Percentiles rank a stretch among this genome's conserved stretches.
Conservation (phyloP, 2,329 filamentous ascomycete genomes). For the Ascocoryne sarcoides region DNA sequence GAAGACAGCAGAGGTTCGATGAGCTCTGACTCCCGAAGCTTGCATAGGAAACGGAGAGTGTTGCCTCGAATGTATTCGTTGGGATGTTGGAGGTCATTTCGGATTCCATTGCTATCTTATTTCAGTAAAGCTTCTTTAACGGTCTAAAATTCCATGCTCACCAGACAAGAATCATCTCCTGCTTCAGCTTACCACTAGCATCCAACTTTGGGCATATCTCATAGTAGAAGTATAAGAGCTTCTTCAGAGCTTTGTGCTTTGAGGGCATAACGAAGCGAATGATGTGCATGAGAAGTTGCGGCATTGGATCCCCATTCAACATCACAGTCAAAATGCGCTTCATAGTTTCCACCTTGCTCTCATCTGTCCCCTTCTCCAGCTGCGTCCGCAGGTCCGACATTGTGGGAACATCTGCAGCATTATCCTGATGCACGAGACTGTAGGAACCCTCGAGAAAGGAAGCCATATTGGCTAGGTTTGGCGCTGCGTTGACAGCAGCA, state of each 20-base stretch:
- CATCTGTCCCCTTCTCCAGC: constrained; percentile 88
- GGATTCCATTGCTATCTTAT: constrained; percentile 75
- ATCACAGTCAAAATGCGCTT: constrained; percentile 94
- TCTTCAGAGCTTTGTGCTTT: constrained; percentile 93
- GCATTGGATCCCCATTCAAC: constrained; percentile 96
- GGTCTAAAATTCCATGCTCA: constrained; percentile 36
- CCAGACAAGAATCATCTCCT: constrained; percentile 99
- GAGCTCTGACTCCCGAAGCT: constrained; percentile 88
- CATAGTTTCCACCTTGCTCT: constrained; percentile 91
- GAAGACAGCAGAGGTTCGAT: constrained; percentile 94
- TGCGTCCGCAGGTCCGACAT: constrained; percentile 87
- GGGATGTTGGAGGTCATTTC: constrained; percentile 91
- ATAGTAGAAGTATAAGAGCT: constrained; percentile 98
- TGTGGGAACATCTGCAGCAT: constrained; percentile 83
- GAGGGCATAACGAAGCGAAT: constrained; percentile 99
- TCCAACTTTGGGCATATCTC: constrained; percentile 98
- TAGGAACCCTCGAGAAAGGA: constrained; percentile 91
- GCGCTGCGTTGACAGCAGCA: constrained; percentile 11
- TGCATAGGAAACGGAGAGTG: constrained; percentile 95
- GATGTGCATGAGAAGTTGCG: constrained; percentile 95
- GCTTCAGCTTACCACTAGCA: constrained; percentile 85
- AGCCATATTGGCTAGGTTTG: constrained; percentile 59
- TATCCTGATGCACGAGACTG: constrained; percentile 96
- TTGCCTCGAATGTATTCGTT: constrained; percentile 99
- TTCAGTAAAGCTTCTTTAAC: constrained; percentile 4